Conservation (phyloP, 495 filamentous ascomycete genomes). For the Hypoxylon perforatum region DNA sequence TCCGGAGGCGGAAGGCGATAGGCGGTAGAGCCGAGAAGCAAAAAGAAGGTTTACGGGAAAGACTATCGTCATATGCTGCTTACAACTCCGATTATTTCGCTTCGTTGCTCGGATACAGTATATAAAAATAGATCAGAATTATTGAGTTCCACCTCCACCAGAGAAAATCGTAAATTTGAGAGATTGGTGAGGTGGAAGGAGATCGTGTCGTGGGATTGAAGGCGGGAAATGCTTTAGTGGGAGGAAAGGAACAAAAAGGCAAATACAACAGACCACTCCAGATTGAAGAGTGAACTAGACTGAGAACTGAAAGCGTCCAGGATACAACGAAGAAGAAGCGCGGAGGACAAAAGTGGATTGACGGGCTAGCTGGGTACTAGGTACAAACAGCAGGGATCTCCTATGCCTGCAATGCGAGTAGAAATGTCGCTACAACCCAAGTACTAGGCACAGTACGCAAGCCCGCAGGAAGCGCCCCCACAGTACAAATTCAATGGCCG, state of each 20-base stretch:
- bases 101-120: background rate
- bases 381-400: conserved; percentile 21
- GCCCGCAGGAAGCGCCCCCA: background rate
- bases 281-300: conserved; percentile 8
- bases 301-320: conserved; percentile 35
- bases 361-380: conserved; percentile 20
- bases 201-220: conserved; percentile 35
- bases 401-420: conserved; percentile 17
- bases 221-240: conserved; percentile 39
- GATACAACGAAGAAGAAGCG: background rate
- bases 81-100: conserved; percentile 11
- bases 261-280: conserved; percentile 17
- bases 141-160: conserved; percentile 6
- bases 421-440: conserved; percentile 16
- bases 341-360: conserved; percentile 10
- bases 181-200: conserved; percentile 19
- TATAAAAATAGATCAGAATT: conserved; percentile 8
- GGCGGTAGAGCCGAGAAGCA: conserved; percentile 3
- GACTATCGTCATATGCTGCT: conserved; percentile 23
- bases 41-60: conserved; percentile 11
- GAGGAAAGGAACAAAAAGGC: conserved; percentile 37
- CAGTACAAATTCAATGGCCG: background rate
- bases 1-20: background rate
- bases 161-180: conserved; percentile 10
- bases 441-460: conserved; percentile 6